Evolutionary conservation across 2,329 filamentous ascomycete genomes (phyloP).

Genomic region (Ramularia endophylla): DNA sequence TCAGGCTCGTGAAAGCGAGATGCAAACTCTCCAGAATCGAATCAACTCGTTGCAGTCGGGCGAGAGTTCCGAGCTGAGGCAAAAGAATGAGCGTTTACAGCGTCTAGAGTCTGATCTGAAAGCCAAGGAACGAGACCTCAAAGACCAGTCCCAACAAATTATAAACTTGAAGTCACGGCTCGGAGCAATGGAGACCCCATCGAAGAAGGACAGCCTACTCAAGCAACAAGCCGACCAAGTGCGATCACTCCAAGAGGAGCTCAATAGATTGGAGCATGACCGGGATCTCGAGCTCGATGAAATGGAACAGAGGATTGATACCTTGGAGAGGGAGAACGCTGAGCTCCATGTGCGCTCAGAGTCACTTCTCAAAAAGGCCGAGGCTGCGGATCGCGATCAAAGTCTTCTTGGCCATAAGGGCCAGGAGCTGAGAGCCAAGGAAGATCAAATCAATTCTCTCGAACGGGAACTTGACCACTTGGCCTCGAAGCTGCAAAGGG

Average conservation of each 20-base stretch:
- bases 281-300: constrained; percentile 35
- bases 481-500: constrained; percentile 32
- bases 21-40: constrained; percentile 29
- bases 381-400: constrained; percentile 23
- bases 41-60: constrained; percentile 26
- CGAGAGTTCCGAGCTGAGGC: constrained; percentile 27
- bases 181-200: constrained; percentile 31
- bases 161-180: constrained; percentile 29
- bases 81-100: constrained; percentile 28
- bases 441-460: constrained; percentile 30
- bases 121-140: constrained; percentile 23
- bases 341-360: constrained; percentile 23
- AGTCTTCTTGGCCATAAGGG: constrained; percentile 24
- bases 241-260: constrained; percentile 27
- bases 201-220: constrained; percentile 33
- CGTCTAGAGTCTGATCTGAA: constrained; percentile 37
- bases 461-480: constrained; percentile 38
- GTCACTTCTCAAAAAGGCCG: constrained; percentile 16
- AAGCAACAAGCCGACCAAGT: constrained; percentile 32
- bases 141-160: constrained; percentile 29
- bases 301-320: constrained; percentile 30
- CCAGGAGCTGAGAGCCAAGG: constrained; percentile 20
- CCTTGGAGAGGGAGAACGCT: constrained; percentile 26
- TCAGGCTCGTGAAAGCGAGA: constrained; percentile 37
- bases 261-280: constrained; percentile 29